These are phyloP conservation scores for Macrolepiota fuliginosa DNA, from an alignment of 768 basidiomycete species.

Conservation along the genomic window DNA sequence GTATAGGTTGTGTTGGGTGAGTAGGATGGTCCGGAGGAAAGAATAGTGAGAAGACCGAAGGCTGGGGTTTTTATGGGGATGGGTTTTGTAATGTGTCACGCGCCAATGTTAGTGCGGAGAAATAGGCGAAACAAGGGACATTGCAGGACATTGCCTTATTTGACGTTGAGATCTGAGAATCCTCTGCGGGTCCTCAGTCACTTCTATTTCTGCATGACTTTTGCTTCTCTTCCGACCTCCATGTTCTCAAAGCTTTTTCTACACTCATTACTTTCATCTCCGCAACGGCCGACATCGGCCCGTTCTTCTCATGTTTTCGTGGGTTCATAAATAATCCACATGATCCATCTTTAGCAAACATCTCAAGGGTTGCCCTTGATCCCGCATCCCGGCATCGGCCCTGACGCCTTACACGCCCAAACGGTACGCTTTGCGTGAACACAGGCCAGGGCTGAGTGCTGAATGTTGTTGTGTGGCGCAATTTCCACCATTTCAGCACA, in stretches of 20 bases:
- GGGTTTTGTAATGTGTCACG: constrained; percentile 13
- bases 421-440: too few species aligned
- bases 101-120: constrained; percentile 14
- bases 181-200: constrained; percentile 5
- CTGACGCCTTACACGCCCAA: too few species aligned
- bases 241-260: not conserved
- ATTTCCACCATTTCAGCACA: too few species aligned
- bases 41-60: not conserved
- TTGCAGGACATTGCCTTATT: constrained; percentile 11
- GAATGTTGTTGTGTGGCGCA: not conserved
- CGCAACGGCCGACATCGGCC: not conserved
- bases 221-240: not conserved
- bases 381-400: not conserved
- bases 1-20: constrained; percentile 14
- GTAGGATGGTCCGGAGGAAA: constrained; percentile 12
- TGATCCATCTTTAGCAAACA: not conserved
- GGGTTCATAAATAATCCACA: not conserved
- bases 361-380: not conserved
- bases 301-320: not conserved
- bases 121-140: constrained; percentile 15
- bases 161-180: constrained; percentile 3
- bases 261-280: not conserved
- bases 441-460: too few species aligned
- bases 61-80: constrained; percentile 10
- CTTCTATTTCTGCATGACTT: not conserved